These are phyloP conservation scores for Fusarium coffeatum DNA, from an alignment of 2,329 filamentous ascomycete species.

Conservation along the genomic window DNA sequence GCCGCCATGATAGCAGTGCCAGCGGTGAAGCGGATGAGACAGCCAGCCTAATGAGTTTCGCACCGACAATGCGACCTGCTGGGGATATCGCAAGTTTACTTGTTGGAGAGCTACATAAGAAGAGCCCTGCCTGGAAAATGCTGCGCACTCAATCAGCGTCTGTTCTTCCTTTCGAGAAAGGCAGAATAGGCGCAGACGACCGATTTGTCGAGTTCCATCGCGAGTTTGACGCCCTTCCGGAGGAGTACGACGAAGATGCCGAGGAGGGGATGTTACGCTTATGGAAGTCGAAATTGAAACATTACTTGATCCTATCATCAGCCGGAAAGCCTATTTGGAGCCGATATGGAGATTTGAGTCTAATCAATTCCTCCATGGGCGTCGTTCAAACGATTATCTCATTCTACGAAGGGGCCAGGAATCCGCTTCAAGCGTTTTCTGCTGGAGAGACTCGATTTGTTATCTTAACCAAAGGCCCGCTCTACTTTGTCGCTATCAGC, in stretches of 20 bases:
- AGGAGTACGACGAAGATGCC: conserved; percentile 57
- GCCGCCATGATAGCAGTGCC: conserved; percentile 46
- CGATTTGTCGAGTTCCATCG: conserved; percentile 74
- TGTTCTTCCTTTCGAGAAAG: conserved; percentile 70
- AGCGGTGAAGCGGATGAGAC: conserved; percentile 69
- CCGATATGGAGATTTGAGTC: conserved; percentile 86
- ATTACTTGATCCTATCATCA: conserved; percentile 95
- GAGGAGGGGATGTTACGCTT: conserved; percentile 70
- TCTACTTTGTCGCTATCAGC: conserved; percentile 95
- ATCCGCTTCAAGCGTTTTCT: conserved; percentile 83
- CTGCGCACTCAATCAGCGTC: conserved; percentile 71
- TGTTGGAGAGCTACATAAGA: conserved; percentile 73
- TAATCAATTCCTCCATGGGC: conserved; percentile 94
- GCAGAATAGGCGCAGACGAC: conserved; percentile 59
- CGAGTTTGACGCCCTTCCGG: conserved; percentile 83
- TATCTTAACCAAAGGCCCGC: conserved; percentile 82
- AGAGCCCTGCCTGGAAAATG: conserved; percentile 75
- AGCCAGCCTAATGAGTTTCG: conserved; percentile 74
- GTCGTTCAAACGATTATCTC: conserved; percentile 98
- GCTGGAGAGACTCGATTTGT: conserved; percentile 90
- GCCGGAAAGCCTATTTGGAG: conserved; percentile 98
- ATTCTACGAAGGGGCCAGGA: conserved; percentile 86
- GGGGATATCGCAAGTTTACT: conserved; percentile 87
- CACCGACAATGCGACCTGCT: conserved; percentile 69
- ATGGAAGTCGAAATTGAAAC: conserved; percentile 95